A percentile compares a stretch with the other conserved stretches of the same genome.
Evolutionary conservation across 345 rosid genomes (phyloP).

Genomic region (Gossypium herbaceum): DNA sequence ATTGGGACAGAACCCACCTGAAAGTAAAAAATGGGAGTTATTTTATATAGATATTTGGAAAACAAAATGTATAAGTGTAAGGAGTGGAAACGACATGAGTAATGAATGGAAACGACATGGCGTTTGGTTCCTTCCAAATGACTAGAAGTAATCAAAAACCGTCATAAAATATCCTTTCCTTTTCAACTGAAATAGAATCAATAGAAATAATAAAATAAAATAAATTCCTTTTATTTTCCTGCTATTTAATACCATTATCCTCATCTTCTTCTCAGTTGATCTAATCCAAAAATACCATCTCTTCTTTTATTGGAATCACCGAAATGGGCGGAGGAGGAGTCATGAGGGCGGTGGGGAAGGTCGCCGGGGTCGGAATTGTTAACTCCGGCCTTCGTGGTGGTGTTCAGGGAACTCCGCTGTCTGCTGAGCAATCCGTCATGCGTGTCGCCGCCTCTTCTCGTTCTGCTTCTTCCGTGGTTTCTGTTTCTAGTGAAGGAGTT

Average conservation of each 20-base stretch:
- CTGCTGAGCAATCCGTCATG: slow-evolving; percentile 9
- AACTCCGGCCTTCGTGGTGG: slow-evolving; percentile 9
- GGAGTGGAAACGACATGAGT: not conserved
- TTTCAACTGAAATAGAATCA: not conserved
- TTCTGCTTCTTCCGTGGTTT: slow-evolving; percentile 3
- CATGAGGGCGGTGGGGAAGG: slow-evolving; percentile 17
- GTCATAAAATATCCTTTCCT: not conserved
- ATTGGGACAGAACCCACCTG: too few relatives aligned
- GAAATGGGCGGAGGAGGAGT: slow-evolving; percentile 19
- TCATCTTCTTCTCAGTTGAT: not conserved
- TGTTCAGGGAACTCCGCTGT: not conserved
- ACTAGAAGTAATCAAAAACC: not conserved
- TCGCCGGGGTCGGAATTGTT: slow-evolving; percentile 11
- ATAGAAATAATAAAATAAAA: not conserved
- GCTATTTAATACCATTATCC: not conserved
- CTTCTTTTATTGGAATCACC: not conserved
- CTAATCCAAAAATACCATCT: not conserved
- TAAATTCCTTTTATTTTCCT: not conserved
- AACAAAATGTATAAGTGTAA: not conserved
- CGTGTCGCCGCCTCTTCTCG: slow-evolving; percentile 9
- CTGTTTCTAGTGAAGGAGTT: slow-evolving; percentile 9
- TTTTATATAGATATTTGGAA: not conserved
- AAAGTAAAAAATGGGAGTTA: not conserved
- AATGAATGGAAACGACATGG: not conserved
- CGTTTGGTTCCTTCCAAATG: not conserved